These are phyloP conservation scores for Plasmodium blacklocki DNA, from an alignment of 169 alveolate genomes.

Conservation along the genomic window DNA sequence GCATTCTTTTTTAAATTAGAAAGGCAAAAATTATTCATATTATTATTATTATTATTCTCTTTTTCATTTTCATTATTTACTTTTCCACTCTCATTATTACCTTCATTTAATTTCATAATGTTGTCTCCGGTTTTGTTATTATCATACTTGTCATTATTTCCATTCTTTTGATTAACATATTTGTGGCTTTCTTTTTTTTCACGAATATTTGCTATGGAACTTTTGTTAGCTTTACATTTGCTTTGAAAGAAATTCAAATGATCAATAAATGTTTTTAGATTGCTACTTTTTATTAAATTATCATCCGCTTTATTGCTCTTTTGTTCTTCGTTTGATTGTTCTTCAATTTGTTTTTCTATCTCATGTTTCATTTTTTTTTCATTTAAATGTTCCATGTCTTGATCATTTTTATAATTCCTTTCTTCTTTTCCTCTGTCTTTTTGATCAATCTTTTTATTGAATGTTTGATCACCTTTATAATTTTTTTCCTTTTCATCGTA, in stretches of 20 bases:
- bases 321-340: background rate
- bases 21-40: too few relatives aligned
- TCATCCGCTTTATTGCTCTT: background rate
- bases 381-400: background rate
- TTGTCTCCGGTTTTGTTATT: background rate
- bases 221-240: conserved; percentile 26
- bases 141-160: conserved; percentile 10
- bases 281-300: conserved; percentile 16
- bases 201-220: background rate
- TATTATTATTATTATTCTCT: background rate
- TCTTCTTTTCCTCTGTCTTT: background rate
- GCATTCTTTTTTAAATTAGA: too few relatives aligned
- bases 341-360: background rate
- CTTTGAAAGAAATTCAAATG: conserved; percentile 45
- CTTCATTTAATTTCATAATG: background rate
- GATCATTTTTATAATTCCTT: background rate
- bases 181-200: background rate
- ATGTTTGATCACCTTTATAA: background rate
- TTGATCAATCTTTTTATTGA: too few relatives aligned
- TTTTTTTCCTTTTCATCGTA: conserved; percentile 10
- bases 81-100: background rate
- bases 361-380: too few relatives aligned
- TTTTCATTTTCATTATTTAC: background rate
- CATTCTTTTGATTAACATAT: background rate
- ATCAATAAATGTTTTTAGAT: conserved; percentile 12